Base-by-base conservation (phyloP, 345 rosid species). In the Lenwebbia sp. region DNA sequence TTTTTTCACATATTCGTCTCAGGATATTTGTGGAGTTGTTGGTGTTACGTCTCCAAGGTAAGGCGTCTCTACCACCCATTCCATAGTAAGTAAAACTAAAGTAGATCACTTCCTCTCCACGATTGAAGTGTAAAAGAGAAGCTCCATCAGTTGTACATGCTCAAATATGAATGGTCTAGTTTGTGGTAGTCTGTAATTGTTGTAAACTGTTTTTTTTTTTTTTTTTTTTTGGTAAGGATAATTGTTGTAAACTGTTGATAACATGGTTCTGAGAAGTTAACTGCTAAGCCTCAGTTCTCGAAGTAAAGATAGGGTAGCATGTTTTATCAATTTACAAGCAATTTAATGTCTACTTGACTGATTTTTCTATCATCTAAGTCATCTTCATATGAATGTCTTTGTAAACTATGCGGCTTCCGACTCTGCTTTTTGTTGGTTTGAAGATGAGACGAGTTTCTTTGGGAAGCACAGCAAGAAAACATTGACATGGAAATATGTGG, bases 1-100 rank as follows among this genome's bases (percentile, higher is more conserved):
- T 95, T 84, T 96, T 96, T 90, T 89, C 94, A 47, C 98, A 95
- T 89, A 97, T 97, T 75, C 96, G 95, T 84, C 94, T 97, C 40
- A 96, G 92, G 91, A 87, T 95, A 82, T 94, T 90, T 82, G 98
- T 91, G 86, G 99, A 97, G 88, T 88, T 94, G 88, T 85, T 97
- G 89, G 91, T 90, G 30, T 82, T 96, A 74, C 90, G 57, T 76
- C 92, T 93, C 51, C 91, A 92, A 93, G 96, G 99, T 95, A 86
- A 30, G 62, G 50, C 86, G 41, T 47, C 75, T 49, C 57, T 54
- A 65, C 60, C 30, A 51, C 47, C 56, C 26, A 70, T 70, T 70
- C 78, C 44, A 17, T 70, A 19, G 47, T 70, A 9, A 70, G 26
- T 70, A 70, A 70, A 17, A 19, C 37, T 19, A 10, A 37, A 70